These are phyloP conservation scores for Sanghuangporus baumii DNA, from an alignment of 1,284 basidiomycete genomes.

Conservation along the genomic window DNA sequence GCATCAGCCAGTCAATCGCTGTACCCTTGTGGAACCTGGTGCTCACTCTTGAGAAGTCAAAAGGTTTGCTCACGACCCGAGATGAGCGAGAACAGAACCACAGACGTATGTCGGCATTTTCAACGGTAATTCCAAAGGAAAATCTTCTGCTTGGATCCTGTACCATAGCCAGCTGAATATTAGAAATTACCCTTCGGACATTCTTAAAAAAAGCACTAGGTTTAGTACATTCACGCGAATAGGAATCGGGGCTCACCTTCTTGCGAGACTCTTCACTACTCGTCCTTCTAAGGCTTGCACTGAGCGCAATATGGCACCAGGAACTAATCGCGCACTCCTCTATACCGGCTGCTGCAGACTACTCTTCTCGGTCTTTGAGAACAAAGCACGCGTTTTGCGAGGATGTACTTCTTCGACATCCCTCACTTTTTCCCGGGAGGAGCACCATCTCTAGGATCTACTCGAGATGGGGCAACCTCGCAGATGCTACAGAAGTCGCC, in stretches of 20 bases:
- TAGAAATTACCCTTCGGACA: not conserved
- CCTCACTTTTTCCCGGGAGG: not conserved
- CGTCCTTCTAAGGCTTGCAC: not conserved
- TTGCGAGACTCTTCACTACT: not conserved
- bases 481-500: not conserved
- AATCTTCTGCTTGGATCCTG: conserved; percentile 14
- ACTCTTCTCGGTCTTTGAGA: too few species aligned
- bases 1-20: too few species aligned
- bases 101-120: not conserved
- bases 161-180: conserved; percentile 13
- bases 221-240: too few species aligned
- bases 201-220: not conserved
- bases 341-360: too few species aligned
- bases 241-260: not conserved
- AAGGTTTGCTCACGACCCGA: too few species aligned
- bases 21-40: too few species aligned
- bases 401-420: not conserved
- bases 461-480: not conserved
- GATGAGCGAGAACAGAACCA: not conserved
- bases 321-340: not conserved
- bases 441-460: not conserved
- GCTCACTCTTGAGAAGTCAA: not conserved
- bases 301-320: not conserved
- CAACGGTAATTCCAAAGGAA: not conserved
- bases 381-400: not conserved